Base-by-base conservation (phyloP, 2,329 filamentous ascomycete genomes). In the Clonostachys byssicola region DNA sequence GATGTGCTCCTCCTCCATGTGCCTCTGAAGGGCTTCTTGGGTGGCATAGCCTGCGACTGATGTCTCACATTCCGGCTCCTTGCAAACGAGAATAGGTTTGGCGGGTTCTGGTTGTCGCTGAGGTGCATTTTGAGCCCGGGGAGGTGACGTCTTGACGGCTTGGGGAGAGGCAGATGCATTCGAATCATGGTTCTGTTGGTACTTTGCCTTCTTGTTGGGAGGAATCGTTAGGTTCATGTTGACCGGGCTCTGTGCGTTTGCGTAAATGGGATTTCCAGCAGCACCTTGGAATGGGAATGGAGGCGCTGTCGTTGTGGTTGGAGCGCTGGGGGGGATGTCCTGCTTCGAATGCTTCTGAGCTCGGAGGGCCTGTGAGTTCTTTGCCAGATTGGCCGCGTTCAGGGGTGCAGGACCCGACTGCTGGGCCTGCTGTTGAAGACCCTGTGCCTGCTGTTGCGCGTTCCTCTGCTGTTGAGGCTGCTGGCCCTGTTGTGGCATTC, bases 1-100 rank as follows among this genome's bases (percentile, higher is more conserved):
- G 18, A 72, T 63, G 53, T 86, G 82, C 57, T 84, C 80, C 48
- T 84, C 77, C n/a, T 78, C 68, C 8, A 73, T 62, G 55, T 86
- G 82, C 12, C 63, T 58, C 46, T 74, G 71, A 43, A 75, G 67
- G 12, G 73, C 72, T 52, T 83, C 77, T 51, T 84, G 76, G 7
- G 64, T 79, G 3, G 71, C 56, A 53, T 84, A 85, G 0, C 72
- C 75, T 12, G 68, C 63, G 3, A 56, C 59, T 9, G 73, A 70
- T 52, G 68, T 67, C 30, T 82, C 78, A 54, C 82, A 86, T 34
- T 75, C 73, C 3, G 66, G 54, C 44, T 84, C 79, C 17, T 72
- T 65, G 60, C 82, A 85, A 20, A 67, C 53, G 45, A 77, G 70
- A 4, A 71, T 56, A 1, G 74, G 67, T 54, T 72, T 74, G 23